Evolutionary conservation across 768 basidiomycete species (phyloP).

Genomic region (Tylopilus rubrobrunneus): DNA sequence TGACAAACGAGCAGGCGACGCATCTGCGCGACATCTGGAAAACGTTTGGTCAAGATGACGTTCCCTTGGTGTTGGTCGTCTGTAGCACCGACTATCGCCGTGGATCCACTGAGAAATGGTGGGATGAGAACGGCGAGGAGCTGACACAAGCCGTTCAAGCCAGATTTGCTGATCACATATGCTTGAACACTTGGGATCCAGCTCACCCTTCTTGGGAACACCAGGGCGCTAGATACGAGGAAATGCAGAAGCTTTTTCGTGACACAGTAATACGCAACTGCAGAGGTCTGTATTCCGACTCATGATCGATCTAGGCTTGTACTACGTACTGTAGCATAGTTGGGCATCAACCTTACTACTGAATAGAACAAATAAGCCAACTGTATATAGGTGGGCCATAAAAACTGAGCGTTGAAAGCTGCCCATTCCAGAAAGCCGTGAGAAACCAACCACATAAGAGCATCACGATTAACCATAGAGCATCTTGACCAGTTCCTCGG

Average conservation of each 20-base stretch:
- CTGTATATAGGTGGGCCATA: too few species aligned
- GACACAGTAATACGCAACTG: constrained; percentile 15
- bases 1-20: constrained; percentile 26
- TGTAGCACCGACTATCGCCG: constrained; percentile 12
- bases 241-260: constrained; percentile 12
- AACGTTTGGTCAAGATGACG: constrained; percentile 8
- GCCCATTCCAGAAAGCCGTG: not conserved
- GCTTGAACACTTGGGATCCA: constrained; percentile 12
- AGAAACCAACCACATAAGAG: not conserved
- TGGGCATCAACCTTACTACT: not conserved
- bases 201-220: constrained; percentile 20
- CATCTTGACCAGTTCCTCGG: constrained; percentile 13
- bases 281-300: not conserved
- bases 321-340: constrained; percentile 2
- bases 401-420: too few species aligned
- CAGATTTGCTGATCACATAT: constrained; percentile 18
- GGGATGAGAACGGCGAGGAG: constrained; percentile 14
- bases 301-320: constrained; percentile 5
- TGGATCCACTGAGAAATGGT: constrained; percentile 19
- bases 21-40: constrained; percentile 32
- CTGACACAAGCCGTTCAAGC: constrained; percentile 1
- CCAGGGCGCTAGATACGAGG: constrained; percentile 15
- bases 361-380: not conserved
- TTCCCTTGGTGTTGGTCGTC: constrained; percentile 19
- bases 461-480: constrained; percentile 3